These are phyloP conservation scores for Oryza glaberrima DNA, from an alignment of 176 grass and related monocot genomes.

Conservation along the genomic window DNA sequence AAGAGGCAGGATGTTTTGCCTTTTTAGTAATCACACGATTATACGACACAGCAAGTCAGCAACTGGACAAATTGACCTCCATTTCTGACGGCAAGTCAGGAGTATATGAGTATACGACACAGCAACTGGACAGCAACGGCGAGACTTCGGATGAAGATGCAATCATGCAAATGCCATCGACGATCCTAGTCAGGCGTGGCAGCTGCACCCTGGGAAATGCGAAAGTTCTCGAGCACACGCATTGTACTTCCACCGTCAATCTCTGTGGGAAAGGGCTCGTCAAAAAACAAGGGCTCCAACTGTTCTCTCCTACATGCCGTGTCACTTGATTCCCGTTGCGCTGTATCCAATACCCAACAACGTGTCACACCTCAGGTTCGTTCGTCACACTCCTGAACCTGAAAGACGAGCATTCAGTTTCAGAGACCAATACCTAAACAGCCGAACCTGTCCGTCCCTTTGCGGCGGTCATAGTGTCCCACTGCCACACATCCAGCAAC, in stretches of 20 bases:
- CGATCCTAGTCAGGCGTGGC: not conserved
- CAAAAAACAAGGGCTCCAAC: not conserved
- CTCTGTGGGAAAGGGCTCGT: not conserved
- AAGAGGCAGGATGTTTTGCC: not conserved
- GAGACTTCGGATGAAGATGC: not conserved
- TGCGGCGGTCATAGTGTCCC: not conserved
- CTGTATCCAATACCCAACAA: not conserved
- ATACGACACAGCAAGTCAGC: not conserved
- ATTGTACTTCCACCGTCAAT: not conserved
- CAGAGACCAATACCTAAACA: not conserved
- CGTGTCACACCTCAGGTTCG: not conserved
- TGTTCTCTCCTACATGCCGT: not conserved
- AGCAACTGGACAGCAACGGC: no score
- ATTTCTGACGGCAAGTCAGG: not conserved
- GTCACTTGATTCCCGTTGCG: no score
- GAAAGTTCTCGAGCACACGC: not conserved
- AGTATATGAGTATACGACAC: no score
- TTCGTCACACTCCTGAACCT: not conserved
- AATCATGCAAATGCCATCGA: not conserved
- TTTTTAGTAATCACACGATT: not conserved
- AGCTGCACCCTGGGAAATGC: constrained; percentile 1
- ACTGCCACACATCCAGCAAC: not conserved
- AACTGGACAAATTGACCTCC: not conserved
- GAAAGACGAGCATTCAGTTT: not conserved
- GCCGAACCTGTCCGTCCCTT: not conserved